Percentiles rank a stretch among this genome's conserved stretches.
Evolutionary conservation across 108 stramenopile genomes (phyloP).

Genomic region (Stephanodiscus minutulus): DNA sequence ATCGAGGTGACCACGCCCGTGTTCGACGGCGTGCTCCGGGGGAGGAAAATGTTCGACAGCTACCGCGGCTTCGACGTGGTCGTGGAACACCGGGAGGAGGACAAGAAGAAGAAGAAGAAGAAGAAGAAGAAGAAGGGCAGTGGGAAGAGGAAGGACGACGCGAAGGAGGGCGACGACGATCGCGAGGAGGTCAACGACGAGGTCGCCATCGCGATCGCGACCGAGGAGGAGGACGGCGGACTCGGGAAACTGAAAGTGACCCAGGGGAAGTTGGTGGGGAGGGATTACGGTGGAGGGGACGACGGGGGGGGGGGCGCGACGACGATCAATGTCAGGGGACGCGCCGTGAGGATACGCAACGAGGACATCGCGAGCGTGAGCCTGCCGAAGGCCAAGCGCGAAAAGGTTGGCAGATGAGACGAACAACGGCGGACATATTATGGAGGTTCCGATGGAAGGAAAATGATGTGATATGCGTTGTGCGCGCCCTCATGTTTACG

Average conservation of each 20-base stretch:
- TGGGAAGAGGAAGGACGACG: not conserved
- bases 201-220: no score
- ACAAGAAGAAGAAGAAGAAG: constrained; percentile 48
- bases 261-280: constrained; percentile 65
- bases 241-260: constrained; percentile 37
- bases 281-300: constrained; percentile 22
- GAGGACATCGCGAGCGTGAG: constrained; percentile 52
- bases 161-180: not conserved
- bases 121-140: no score
- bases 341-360: constrained; percentile 74
- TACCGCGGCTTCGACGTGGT: constrained; percentile 84
- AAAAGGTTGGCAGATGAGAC: constrained; percentile 67
- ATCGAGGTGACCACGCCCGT: constrained; percentile 83
- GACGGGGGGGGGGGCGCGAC: constrained; percentile 52
- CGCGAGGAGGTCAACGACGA: no score
- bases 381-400: constrained; percentile 76
- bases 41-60: constrained; percentile 59
- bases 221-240: constrained; percentile 35
- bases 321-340: constrained; percentile 69
- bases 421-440: no score
- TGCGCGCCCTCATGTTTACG: no score
- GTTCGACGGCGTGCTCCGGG: constrained; percentile 32
- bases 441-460: no score
- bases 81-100: constrained; percentile 54
- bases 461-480: no score